Percentiles rank a stretch among this genome's conserved stretches.
Evolutionary conservation across 2,329 filamentous ascomycete species (phyloP).

Genomic region (Arthrinium puccinioides): DNA sequence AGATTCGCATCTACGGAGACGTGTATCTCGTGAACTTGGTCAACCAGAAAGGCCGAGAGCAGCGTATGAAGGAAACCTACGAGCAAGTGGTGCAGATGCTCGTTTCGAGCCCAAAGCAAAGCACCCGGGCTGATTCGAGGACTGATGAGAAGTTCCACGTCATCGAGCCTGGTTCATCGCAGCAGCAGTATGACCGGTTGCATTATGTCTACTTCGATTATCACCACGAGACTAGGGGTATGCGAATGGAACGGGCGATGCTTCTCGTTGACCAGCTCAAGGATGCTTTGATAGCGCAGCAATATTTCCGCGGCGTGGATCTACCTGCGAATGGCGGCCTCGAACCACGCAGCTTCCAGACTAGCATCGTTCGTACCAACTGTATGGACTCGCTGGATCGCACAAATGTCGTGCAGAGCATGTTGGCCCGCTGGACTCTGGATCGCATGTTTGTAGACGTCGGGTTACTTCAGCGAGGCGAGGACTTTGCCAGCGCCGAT

Average conservation of each 20-base stretch:
- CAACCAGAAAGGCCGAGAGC: slow-evolving; percentile 90
- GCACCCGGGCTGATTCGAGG: slow-evolving; percentile 54
- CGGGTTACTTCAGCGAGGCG: slow-evolving; percentile 68
- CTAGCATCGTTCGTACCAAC: slow-evolving; percentile 89
- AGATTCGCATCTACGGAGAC: slow-evolving; percentile 88
- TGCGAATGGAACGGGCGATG: slow-evolving; percentile 87
- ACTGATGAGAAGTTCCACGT: slow-evolving; percentile 76
- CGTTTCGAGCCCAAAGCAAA: slow-evolving; percentile 60
- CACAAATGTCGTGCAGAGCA: slow-evolving; percentile 96
- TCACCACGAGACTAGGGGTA: slow-evolving; percentile 92
- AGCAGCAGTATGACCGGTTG: slow-evolving; percentile 66
- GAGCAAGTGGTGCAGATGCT: slow-evolving; percentile 80
- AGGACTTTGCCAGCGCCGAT: slow-evolving; percentile 71
- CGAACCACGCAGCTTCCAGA: slow-evolving; percentile 75
- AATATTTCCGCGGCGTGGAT: slow-evolving; percentile 90
- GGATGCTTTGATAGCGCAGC: slow-evolving; percentile 67
- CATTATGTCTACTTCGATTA: slow-evolving; percentile 99
- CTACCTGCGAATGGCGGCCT: slow-evolving; percentile 70
- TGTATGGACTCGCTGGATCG: slow-evolving; percentile 99
- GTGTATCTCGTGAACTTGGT: slow-evolving; percentile 97
- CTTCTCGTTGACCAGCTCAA: slow-evolving; percentile 76
- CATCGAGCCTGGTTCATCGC: slow-evolving; percentile 55
- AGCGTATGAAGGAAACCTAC: slow-evolving; percentile 84
- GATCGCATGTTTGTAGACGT: slow-evolving; percentile 83
- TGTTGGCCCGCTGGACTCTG: slow-evolving; percentile 84